phyloP scores from a whole-genome alignment of 257 asterid species.

The Anisodus tanguticus region DNA sequence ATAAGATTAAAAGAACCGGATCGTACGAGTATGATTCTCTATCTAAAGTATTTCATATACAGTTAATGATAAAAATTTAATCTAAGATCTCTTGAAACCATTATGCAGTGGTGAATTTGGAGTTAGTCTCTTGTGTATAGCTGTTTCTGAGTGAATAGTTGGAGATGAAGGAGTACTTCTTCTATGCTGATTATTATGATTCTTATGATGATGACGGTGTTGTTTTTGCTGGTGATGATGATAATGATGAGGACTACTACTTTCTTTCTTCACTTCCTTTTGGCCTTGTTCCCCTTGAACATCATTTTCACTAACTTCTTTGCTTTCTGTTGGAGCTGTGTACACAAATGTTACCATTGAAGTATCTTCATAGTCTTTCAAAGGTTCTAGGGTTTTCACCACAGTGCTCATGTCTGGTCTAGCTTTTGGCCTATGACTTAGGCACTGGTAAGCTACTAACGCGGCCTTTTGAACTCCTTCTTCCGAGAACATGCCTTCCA shows the following conservation, averaged over 20 bases:
- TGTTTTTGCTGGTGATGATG: slow-evolving; percentile 41
- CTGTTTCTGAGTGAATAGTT: slow-evolving; percentile 47
- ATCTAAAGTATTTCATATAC: slow-evolving; percentile 25
- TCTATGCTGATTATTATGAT: slow-evolving; percentile 29
- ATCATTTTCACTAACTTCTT: slow-evolving; percentile 24
- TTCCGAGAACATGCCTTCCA: slow-evolving; percentile 78
- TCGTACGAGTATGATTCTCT: neutral
- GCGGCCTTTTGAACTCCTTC: slow-evolving; percentile 71
- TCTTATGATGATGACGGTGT: slow-evolving; percentile 33
- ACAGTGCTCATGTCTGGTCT: slow-evolving; percentile 69
- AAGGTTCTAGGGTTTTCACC: slow-evolving; percentile 56
- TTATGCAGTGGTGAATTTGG: slow-evolving; percentile 47
- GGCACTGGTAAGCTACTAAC: slow-evolving; percentile 69
- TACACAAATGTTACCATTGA: slow-evolving; percentile 68
- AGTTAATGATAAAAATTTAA: neutral
- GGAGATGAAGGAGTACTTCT: slow-evolving; percentile 45
- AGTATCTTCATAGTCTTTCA: slow-evolving; percentile 50
- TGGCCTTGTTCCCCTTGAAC: neutral
- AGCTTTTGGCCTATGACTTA: slow-evolving; percentile 73
- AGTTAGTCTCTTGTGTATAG: slow-evolving; percentile 32
- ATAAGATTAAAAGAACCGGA: neutral
- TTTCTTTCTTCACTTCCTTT: slow-evolving; percentile 39
- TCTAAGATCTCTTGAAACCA: slow-evolving; percentile 38
- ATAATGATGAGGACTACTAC: neutral
- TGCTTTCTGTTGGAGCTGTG: slow-evolving; percentile 46